Evolutionary conservation across 2,329 filamentous ascomycete genomes (phyloP).

Genomic region (Exophiala mesophila): DNA sequence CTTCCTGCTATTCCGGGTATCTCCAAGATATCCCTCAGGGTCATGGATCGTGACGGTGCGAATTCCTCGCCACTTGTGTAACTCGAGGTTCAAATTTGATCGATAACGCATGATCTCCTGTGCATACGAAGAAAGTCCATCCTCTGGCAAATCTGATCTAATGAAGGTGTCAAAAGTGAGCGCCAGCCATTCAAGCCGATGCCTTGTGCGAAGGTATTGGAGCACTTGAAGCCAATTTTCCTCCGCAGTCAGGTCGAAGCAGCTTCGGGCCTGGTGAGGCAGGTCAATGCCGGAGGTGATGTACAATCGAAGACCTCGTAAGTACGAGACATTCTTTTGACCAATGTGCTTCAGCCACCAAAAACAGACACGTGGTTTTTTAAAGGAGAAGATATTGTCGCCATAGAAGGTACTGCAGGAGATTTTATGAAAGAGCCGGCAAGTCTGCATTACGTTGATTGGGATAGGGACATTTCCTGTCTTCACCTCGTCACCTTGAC

Average conservation of each 20-base stretch:
- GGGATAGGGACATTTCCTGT: constrained; percentile 14
- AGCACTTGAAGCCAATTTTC: constrained; percentile 18
- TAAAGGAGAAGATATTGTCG: constrained; percentile 14
- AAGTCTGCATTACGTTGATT: constrained; percentile 11
- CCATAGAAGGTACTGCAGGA: constrained; percentile 14
- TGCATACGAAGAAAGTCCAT: background rate
- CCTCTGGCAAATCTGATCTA: background rate
- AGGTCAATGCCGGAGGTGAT: constrained; percentile 15
- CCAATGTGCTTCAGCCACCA: constrained; percentile 22
- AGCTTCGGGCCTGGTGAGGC: background rate
- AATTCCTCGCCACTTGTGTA: background rate
- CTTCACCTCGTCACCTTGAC: constrained; percentile 4
- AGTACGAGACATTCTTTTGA: constrained; percentile 10
- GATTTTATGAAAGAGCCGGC: constrained; percentile 12
- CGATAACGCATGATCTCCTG: background rate
- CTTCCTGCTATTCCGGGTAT: background rate
- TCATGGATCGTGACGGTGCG: background rate
- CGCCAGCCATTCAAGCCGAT: constrained; percentile 6
- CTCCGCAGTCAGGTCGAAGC: constrained; percentile 13
- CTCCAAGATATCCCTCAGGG: background rate
- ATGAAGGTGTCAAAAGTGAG: constrained; percentile 5
- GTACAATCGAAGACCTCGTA: constrained; percentile 6
- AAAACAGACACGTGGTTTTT: constrained; percentile 11
- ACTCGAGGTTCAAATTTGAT: background rate
- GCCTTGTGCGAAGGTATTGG: constrained; percentile 7